Evolutionary conservation across 1,284 basidiomycete genomes (phyloP), one percentile per base, ranked within the genome.

Genomic region (Chiua sp.): DNA sequence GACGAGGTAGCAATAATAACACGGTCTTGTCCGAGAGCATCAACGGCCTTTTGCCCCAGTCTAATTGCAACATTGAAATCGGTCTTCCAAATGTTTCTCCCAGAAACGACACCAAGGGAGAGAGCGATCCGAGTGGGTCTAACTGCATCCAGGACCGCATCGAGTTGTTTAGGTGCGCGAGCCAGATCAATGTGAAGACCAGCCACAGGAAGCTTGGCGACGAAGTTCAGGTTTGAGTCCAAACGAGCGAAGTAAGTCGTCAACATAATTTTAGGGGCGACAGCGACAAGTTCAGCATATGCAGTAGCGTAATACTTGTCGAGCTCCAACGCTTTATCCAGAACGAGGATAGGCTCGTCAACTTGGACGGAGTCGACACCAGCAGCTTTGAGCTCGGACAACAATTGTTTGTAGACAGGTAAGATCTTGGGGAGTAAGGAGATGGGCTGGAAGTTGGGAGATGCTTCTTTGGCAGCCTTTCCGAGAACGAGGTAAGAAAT

Each of bases 81-180:
- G 65, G 90, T 93, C 89, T 99, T 99, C 98, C 98, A 99, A 82
- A 99, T 95, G 86, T 99, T 99, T 76, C 98, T 95, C 64, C 98
- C 98, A 48, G 98, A 99, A 66, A 99, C 93, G 65, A 99, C 78
- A 82, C 98, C 98, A 66, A 99, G 91, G 60, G 98, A 99, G 60
- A 99, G 85, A 64, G 90, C 77, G 67, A 96, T 87, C 75, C 82
- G 81, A 67, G 93, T 95, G 63, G 84, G 74, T 84, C 95, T 96
- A 77, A 98, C 77, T 62, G 95, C 95, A 56, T 85, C 84, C 63
- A 98, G 67, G 64, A 96, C 93, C 53, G 85, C 82, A 61, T 94
- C 92, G 69, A 99, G 89, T 80, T 99, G 97, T 67, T 79, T 85
- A 56, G 96, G 92, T 64, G 92, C 94, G 79, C 97, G 94, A 82